Evolutionary conservation across 768 basidiomycete genomes (phyloP).

Genomic region (Boletus patriciae): DNA sequence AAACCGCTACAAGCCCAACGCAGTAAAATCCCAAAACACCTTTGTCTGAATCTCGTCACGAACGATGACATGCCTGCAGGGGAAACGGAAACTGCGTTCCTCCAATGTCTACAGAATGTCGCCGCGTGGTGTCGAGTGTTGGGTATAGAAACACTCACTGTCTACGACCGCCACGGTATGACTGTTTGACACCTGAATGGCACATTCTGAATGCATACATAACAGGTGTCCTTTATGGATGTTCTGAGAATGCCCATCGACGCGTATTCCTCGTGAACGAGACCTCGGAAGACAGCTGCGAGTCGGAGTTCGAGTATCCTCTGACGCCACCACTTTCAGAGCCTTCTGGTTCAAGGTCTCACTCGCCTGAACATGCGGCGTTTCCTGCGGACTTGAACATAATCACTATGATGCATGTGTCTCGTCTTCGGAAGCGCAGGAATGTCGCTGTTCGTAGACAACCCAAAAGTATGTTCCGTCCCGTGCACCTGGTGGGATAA

Average conservation of each 20-base stretch:
- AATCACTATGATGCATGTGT: conserved; percentile 20
- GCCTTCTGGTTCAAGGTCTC: conserved; percentile 60
- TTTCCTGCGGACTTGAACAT: conserved; percentile 13
- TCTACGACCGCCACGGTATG: conserved; percentile 74
- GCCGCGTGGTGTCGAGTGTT: conserved; percentile 61
- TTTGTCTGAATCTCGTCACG: conserved; percentile 63
- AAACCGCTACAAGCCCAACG: conserved; percentile 51
- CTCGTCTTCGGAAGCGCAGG: conserved; percentile 22
- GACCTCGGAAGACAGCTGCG: conserved; percentile 36
- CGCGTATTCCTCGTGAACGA: conserved; percentile 33
- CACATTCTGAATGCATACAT: conserved; percentile 7
- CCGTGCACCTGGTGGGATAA: neutral
- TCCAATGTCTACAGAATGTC: conserved; percentile 53
- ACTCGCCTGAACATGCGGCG: conserved; percentile 48
- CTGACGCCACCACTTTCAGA: conserved; percentile 79
- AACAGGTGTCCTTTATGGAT: conserved; percentile 44
- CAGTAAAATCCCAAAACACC: conserved; percentile 60
- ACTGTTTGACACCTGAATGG: conserved; percentile 1
- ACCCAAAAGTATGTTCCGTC: conserved; percentile 21
- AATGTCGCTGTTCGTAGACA: conserved; percentile 28
- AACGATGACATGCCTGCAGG: conserved; percentile 38
- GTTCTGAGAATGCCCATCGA: conserved; percentile 43
- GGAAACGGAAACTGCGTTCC: conserved; percentile 42
- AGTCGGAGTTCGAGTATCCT: conserved; percentile 66
- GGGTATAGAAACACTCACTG: conserved; percentile 63